These are phyloP conservation scores for Hypoxylon crocopeplum DNA, from an alignment of 495 filamentous ascomycete genomes.

Conservation along the genomic window DNA sequence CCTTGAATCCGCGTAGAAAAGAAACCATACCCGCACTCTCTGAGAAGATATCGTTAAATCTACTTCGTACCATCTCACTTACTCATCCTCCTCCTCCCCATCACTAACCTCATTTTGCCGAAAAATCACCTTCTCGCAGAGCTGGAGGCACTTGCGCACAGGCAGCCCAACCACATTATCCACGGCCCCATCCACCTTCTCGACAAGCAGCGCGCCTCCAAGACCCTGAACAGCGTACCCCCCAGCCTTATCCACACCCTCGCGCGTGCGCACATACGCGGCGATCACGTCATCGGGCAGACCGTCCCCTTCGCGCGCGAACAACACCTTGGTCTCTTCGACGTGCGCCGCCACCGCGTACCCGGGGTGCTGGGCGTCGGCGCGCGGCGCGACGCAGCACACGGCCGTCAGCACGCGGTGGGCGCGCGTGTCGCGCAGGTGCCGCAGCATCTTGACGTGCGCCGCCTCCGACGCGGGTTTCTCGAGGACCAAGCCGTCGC, in stretches of 20 bases:
- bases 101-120: conserved; percentile 51
- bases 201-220: conserved; percentile 79
- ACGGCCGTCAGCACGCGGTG: conserved; percentile 87
- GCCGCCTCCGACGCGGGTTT: conserved; percentile 83
- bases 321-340: conserved; percentile 86
- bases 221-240: conserved; percentile 94
- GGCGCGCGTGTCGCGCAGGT: conserved; percentile 71
- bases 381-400: conserved; percentile 78
- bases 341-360: conserved; percentile 82
- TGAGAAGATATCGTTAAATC: no score
- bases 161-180: conserved; percentile 98
- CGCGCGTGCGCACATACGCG: conserved; percentile 87
- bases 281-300: conserved; percentile 68
- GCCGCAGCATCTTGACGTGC: conserved; percentile 81
- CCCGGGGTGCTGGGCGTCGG: conserved; percentile 77
- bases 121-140: conserved; percentile 84
- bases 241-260: conserved; percentile 95
- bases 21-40: no score
- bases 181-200: conserved; percentile 84
- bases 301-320: conserved; percentile 78
- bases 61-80: no score
- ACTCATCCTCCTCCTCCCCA: conserved; percentile 47
- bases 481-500: conserved; percentile 79
- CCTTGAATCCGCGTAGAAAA: no score
- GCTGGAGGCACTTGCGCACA: conserved; percentile 74